These are phyloP conservation scores for Polygonum aviculare DNA, from an alignment of 148 eudicot genomes.

Conservation along the genomic window DNA sequence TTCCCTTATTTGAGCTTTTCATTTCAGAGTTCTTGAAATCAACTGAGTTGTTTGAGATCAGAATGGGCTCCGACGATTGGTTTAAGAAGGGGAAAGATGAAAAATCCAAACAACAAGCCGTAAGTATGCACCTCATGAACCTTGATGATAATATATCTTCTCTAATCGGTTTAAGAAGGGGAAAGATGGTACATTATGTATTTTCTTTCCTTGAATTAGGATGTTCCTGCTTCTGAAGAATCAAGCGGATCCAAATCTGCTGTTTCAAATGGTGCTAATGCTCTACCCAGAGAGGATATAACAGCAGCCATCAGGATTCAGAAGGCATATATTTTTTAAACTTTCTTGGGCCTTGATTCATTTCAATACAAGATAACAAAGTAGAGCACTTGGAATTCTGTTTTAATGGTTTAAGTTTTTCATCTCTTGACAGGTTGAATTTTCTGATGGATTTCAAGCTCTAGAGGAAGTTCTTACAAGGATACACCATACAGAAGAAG, in stretches of 20 bases:
- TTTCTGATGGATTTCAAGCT: conserved; percentile 74
- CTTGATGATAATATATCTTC: not conserved
- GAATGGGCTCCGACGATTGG: conserved; percentile 88
- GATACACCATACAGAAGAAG: conserved; percentile 85
- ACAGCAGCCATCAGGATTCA: conserved; percentile 71
- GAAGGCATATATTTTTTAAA: conserved; percentile 23
- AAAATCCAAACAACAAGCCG: conserved; percentile 34
- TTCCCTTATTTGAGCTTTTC: not conserved
- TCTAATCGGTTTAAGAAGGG: too few relatives aligned
- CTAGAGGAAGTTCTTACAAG: conserved; percentile 74
- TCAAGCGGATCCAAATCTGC: conserved; percentile 24
- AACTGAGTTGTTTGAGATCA: conserved; percentile 13
- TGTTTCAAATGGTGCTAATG: conserved; percentile 17
- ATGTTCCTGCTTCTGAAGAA: conserved; percentile 23
- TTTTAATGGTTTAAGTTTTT: not conserved
- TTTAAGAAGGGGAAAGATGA: conserved; percentile 59
- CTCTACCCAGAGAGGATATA: conserved; percentile 32
- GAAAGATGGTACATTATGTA: too few relatives aligned
- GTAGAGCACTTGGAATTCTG: not conserved
- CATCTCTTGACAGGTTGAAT: conserved; percentile 55
- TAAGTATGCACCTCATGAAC: conserved; percentile 28
- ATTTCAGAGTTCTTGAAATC: conserved; percentile 13
- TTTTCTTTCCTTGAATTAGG: conserved; percentile 23
- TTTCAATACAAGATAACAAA: not conserved
- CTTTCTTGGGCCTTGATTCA: too few relatives aligned